Evolutionary conservation across 2,329 filamentous ascomycete species (phyloP), one percentile per base, ranked within the genome.

Genomic region (Talaromyces sp.): DNA sequence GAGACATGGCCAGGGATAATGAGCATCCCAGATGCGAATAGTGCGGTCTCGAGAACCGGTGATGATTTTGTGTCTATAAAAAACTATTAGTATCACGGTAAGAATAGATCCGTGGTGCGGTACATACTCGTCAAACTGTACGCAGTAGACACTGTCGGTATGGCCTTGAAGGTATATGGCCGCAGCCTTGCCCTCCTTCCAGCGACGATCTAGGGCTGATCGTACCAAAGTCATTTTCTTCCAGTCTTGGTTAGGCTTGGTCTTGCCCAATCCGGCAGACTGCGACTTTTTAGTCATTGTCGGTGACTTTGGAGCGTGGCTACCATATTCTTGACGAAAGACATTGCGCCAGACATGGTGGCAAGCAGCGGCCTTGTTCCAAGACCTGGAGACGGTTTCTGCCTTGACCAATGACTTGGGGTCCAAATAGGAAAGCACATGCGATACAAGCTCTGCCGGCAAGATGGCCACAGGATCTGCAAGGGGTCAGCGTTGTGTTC

Each of bases 41-140:
- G 95, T 98, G 73, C 91, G 91, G 77, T 99, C 95, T 64, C 95
- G 88, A 10, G 93, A 97, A 30, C 95, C 95, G 2, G 95, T 98
- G 66, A 99, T 93, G 71, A 98, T 96, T 77, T 98, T 99, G 72
- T 90, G 83, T 73, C 89, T 92, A 70, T 8, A 30, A 19, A 32
- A 57, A n/a, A 32, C 27, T 33, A 39, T 54, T 57, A 62, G 55
- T 33, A 22, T 52, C 33, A 44, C 36, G 22, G 22, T 47, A 13
- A 10, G 30, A 4, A 33, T 22, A 15, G 17, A 13, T 36, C 22
- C n/a, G n/a, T 6, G 30, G 30, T 15, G 27, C 30, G n/a, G 5
- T 42, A 80, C 88, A 69, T 84, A 92, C 88, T 98, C 93, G 74
- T 99, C 95, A 73, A 98, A 99, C 72, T 99, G 95, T 61, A 96